A percentile compares a stretch with the other conserved stretches of the same genome.
phyloP scores from a whole-genome alignment of 164 flowering plant species.

The Taxillus chinensis region DNA sequence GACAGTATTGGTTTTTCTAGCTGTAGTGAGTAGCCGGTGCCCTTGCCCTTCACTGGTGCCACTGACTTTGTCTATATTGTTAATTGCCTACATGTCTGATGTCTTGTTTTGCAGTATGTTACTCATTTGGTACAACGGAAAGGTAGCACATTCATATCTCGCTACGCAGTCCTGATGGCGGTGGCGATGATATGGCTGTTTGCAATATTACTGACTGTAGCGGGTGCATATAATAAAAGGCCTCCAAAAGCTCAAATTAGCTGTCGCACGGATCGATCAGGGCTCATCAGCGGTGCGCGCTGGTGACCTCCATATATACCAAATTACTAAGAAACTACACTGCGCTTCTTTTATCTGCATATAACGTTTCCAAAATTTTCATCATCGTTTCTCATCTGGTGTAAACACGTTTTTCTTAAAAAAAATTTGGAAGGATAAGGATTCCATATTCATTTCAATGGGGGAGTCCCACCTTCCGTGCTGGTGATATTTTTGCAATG shows the following conservation, averaged over 20 bases:
- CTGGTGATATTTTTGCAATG: constrained; percentile 46
- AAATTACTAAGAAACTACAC: too few relatives aligned
- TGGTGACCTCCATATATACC: constrained; percentile 27
- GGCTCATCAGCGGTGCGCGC: constrained; percentile 40
- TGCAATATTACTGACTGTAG: constrained; percentile 44
- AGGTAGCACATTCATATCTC: constrained; percentile 14
- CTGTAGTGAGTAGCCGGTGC: constrained; percentile 41
- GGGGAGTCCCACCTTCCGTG: constrained; percentile 42
- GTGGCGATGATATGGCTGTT: constrained; percentile 43
- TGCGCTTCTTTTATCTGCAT: too few relatives aligned
- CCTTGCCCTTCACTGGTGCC: too few relatives aligned
- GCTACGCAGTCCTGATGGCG: constrained; percentile 37
- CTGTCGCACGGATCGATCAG: constrained; percentile 59
- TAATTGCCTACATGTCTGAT: not conserved
- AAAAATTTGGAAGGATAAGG: constrained; percentile 38
- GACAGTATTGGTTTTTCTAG: constrained; percentile 42
- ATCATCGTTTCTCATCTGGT: not conserved
- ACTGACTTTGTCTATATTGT: too few relatives aligned
- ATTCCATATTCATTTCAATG: constrained; percentile 65
- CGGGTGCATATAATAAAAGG: constrained; percentile 41
- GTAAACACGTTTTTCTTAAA: not conserved
- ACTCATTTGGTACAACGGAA: constrained; percentile 19
- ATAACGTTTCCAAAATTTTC: too few relatives aligned
- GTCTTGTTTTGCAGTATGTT: constrained; percentile 31
- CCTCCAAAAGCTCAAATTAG: constrained; percentile 38